Conservation (phyloP, 1,284 basidiomycete genomes). For the Boletus albobrunnescens region DNA sequence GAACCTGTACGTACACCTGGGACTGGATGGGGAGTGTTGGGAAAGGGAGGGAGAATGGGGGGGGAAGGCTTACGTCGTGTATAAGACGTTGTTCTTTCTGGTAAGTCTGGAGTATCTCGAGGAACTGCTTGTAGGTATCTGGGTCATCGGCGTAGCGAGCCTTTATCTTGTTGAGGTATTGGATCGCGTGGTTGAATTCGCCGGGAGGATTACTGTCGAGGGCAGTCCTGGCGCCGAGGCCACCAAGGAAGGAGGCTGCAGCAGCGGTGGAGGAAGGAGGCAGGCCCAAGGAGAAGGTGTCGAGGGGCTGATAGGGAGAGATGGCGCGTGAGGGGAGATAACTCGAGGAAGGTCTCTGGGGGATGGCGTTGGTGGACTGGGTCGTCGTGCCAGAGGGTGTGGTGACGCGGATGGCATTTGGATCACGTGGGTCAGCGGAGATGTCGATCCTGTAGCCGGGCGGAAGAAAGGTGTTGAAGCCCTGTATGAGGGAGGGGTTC, state of each 20-base stretch:
- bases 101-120: constrained; percentile 97
- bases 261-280: constrained; percentile 40
- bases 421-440: constrained; percentile 69
- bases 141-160: constrained; percentile 87
- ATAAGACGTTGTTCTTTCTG: constrained; percentile 91
- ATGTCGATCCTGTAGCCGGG: constrained; percentile 96
- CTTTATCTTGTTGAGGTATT: constrained; percentile 99
- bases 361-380: constrained; percentile 41
- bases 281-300: constrained; percentile 39
- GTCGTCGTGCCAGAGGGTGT: constrained; percentile 86
- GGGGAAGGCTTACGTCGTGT: constrained; percentile 67
- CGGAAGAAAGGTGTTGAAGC: constrained; percentile 98
- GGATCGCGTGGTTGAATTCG: constrained; percentile 97
- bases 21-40: constrained; percentile 36
- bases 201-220: constrained; percentile 46
- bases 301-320: constrained; percentile 43
- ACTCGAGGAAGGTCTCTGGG: constrained; percentile 22
- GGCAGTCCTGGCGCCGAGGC: constrained; percentile 44
- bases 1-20: constrained; percentile 91
- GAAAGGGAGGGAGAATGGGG: not conserved
- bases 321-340: constrained; percentile 36
- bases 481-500: constrained; percentile 91
- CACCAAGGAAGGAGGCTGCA: constrained; percentile 59
- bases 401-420: constrained; percentile 89
- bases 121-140: constrained; percentile 96